A percentile compares a stretch with the other conserved stretches of the same genome.
phyloP scores from a whole-genome alignment of 2,329 filamentous ascomycete genomes.

The Penicillium decumbens region DNA sequence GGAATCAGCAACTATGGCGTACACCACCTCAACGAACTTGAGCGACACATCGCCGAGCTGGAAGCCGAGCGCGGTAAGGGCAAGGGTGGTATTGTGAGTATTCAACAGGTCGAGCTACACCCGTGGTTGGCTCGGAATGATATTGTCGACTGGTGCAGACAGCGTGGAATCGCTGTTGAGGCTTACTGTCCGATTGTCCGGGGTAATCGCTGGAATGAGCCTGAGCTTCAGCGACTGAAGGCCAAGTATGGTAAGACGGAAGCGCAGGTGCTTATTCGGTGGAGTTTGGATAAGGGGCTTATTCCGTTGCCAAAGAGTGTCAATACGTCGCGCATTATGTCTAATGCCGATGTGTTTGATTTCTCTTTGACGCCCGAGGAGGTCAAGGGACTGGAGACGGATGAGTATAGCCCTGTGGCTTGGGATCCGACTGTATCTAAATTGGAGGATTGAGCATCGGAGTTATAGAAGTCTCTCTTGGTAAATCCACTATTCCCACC shows the following conservation, averaged over 20 bases:
- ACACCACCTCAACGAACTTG: constrained; percentile 64
- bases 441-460: constrained; percentile 6
- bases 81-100: constrained; percentile 57
- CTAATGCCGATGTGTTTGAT: constrained; percentile 53
- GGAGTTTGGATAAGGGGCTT: constrained; percentile 64
- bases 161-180: constrained; percentile 63
- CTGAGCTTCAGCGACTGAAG: constrained; percentile 56
- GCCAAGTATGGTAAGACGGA: constrained; percentile 64
- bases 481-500: too few relatives aligned
- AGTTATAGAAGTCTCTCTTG: too few relatives aligned
- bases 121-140: constrained; percentile 68
- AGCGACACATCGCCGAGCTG: constrained; percentile 40
- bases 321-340: constrained; percentile 51
- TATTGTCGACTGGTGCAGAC: constrained; percentile 61
- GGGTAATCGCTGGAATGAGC: constrained; percentile 64
- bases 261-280: constrained; percentile 68
- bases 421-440: constrained; percentile 47
- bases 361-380: constrained; percentile 52
- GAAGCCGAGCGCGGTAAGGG: constrained; percentile 39
- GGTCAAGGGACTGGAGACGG: constrained; percentile 49
- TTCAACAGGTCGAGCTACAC: constrained; percentile 76
- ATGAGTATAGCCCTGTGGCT: constrained; percentile 49
- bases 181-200: constrained; percentile 71
- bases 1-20: constrained; percentile 74
- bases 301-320: constrained; percentile 57